These are phyloP conservation scores for Bromus sterilis DNA, from an alignment of 176 grass and related monocot genomes.

Conservation along the genomic window DNA sequence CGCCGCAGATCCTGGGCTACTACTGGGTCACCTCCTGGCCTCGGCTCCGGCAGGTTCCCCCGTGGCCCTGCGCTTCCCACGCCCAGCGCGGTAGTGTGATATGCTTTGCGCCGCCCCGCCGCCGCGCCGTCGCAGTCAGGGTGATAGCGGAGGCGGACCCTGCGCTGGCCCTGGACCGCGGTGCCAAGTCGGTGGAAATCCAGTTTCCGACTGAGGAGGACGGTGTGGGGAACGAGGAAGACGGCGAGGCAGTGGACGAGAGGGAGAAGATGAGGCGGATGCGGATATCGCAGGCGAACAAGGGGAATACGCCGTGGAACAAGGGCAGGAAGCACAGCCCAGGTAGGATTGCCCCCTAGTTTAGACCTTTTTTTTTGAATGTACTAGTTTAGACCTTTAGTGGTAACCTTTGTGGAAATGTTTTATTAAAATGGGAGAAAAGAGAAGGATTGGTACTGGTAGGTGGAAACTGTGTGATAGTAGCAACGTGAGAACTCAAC, in stretches of 20 bases:
- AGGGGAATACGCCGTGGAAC: conserved; percentile 94
- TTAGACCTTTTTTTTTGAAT: not conserved
- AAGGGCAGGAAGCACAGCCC: conserved; percentile 89
- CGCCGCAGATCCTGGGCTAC: conserved; percentile 35
- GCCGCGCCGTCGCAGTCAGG: not conserved
- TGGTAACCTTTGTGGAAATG: not conserved
- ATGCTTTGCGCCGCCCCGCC: not conserved
- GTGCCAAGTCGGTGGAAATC: not conserved
- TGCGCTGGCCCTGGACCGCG: not conserved
- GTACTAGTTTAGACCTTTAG: not conserved
- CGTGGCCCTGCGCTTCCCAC: conserved; percentile 3
- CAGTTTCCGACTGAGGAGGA: not conserved
- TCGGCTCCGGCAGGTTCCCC: conserved; percentile 7
- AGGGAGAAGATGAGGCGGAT: conserved; percentile 65
- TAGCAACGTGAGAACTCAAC: not conserved
- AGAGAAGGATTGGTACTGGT: not conserved
- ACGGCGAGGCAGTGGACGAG: conserved; percentile 41
- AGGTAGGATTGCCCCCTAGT: conserved; percentile 26
- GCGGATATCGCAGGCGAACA: conserved; percentile 86
- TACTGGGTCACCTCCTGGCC: conserved; percentile 29
- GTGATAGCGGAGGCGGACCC: conserved; percentile 4
- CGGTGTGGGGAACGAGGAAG: not conserved
- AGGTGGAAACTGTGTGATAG: not conserved
- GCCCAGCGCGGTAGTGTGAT: not conserved
- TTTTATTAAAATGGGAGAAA: not conserved